Evolutionary conservation across 192 early-diverging fungal genomes (phyloP), one percentile per base, ranked within the genome.

Genomic region (Cetraspora pellucida): DNA sequence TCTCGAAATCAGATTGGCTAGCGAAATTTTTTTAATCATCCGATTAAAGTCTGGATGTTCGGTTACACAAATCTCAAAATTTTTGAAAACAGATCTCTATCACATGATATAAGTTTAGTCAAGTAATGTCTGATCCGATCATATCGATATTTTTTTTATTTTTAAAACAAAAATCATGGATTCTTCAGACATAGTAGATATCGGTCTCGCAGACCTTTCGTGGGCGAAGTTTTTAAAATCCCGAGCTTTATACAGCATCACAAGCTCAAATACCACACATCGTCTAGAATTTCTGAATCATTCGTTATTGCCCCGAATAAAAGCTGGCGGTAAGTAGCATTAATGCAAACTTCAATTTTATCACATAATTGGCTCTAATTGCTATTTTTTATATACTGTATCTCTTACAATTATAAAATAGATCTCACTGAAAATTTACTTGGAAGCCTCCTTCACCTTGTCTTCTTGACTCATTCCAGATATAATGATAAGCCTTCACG

Each of bases 401-500:
- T 49, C 45, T 55, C 43, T 28, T 70, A 2, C 5, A 27, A 31
- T 44, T n/a, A 11, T 72, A 25, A 37, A 60, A 31, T 16, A 74
- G 72, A 28, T 28, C 71, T 83, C 47, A 75, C 75, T 9, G 82
- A 83, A 27, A 77, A 79, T 31, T 79, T 81, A 14, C 75, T 84
- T 57, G 70, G 78, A 13, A 78, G 68, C 17, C 37, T 91, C 6
- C 57, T 93, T 45, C 80, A 86, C 28, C 72, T 89, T 58, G 61
- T 93, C 27, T 80, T 85, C 60, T 75, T 87, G 17, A 91, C 92
- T 58, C 84, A 89, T 67, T 77, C 88, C 13, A 89, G 91, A 30
- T 95, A 93, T 77, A 84, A 84, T 68, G 93, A 95, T 78, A 83
- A 86, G 65, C 71, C 71, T 43, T 93, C 93, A 4, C 88, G 93